phyloP scores from a whole-genome alignment of 495 filamentous ascomycete species.

The Tuber magnatum region DNA sequence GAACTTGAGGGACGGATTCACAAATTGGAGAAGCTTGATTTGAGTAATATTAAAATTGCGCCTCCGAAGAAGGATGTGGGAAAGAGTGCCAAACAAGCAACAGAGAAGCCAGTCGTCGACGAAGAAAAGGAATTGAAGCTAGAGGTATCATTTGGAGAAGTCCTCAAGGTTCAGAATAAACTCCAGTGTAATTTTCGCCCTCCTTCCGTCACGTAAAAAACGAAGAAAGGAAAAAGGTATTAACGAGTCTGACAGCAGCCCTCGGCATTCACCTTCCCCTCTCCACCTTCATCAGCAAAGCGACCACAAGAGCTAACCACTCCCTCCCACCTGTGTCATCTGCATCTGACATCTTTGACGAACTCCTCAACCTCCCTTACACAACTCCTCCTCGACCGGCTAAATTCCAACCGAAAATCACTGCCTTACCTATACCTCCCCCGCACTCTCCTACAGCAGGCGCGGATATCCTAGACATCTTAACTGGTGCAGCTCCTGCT shows the following conservation, averaged over 20 bases:
- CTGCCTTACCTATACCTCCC: conserved; percentile 60
- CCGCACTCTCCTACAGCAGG: conserved; percentile 48
- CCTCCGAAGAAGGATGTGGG: conserved; percentile 46
- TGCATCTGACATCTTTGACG: conserved; percentile 77
- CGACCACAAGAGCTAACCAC: conserved; percentile 77
- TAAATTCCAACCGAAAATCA: conserved; percentile 20
- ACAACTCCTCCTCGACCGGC: conserved; percentile 41
- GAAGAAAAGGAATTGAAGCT: conserved; percentile 55
- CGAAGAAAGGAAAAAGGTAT: neutral
- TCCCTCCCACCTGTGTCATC: conserved; percentile 66
- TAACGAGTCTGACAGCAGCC: conserved; percentile 38
- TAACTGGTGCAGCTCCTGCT: conserved; percentile 49
- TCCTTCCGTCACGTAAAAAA: neutral
- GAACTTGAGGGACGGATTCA: conserved; percentile 60
- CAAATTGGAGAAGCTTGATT: conserved; percentile 74
- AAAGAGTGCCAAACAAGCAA: conserved; percentile 43
- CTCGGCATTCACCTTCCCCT: conserved; percentile 74
- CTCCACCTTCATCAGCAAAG: conserved; percentile 77
- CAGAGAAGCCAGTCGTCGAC: conserved; percentile 42
- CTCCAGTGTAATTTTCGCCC: conserved; percentile 50
- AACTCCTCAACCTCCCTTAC: conserved; percentile 63
- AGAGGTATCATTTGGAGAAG: conserved; percentile 67
- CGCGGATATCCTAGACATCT: conserved; percentile 69
- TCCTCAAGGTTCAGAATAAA: conserved; percentile 70
- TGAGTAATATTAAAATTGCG: conserved; percentile 87